Evolutionary conservation across 345 rosid genomes (phyloP).

Genomic region (Syzygium grande): DNA sequence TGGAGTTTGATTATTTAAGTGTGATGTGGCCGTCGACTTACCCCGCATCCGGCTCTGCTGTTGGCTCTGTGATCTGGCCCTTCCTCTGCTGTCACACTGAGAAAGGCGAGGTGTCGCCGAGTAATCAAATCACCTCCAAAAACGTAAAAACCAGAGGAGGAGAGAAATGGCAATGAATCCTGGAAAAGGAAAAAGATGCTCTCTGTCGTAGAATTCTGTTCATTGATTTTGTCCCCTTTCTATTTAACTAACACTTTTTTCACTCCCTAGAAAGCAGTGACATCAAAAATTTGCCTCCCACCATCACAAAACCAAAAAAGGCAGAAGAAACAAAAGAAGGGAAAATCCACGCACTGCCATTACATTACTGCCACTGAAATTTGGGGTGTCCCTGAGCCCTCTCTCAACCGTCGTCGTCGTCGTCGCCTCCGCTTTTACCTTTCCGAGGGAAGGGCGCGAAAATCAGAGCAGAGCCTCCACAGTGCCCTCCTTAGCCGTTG

Average conservation of each 20-base stretch:
- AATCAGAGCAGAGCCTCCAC: conserved; percentile 46
- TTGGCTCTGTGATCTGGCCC: background rate
- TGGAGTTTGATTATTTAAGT: background rate
- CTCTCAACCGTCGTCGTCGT: background rate
- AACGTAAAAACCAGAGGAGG: background rate
- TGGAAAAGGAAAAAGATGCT: background rate
- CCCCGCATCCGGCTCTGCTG: background rate
- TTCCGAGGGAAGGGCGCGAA: background rate
- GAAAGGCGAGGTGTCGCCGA: background rate
- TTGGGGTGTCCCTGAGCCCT: background rate
- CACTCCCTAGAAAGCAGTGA: background rate
- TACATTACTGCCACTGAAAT: background rate
- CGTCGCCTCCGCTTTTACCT: background rate
- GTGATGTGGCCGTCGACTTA: background rate
- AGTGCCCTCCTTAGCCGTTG: conserved; percentile 52
- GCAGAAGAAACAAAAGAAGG: background rate
- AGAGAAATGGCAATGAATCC: background rate
- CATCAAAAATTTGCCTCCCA: background rate
- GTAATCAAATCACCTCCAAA: background rate
- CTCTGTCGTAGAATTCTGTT: background rate
- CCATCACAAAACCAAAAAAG: background rate
- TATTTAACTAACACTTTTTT: background rate
- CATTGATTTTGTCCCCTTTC: conserved; percentile 1
- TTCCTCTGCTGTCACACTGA: background rate
- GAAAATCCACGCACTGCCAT: background rate